Conservation (phyloP, 345 rosid genomes). For the Cardamine occulta region DNA sequence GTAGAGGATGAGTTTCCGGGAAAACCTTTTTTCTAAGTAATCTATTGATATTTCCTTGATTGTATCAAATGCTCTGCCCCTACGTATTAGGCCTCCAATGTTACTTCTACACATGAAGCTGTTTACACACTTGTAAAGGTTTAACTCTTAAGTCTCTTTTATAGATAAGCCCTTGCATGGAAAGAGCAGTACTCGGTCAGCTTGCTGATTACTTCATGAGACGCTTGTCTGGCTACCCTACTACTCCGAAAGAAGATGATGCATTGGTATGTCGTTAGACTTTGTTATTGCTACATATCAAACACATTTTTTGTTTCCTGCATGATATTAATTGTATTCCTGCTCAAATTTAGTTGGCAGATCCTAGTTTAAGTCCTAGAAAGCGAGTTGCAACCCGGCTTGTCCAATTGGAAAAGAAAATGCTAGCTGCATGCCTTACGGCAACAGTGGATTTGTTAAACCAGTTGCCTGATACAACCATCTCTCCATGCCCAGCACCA, state of each 20-base stretch:
- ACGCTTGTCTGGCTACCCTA: constrained; percentile 79
- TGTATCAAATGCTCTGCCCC: background rate
- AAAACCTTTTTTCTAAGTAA: background rate
- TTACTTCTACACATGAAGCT: constrained; percentile 5
- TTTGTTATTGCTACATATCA: background rate
- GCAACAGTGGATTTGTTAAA: constrained; percentile 61
- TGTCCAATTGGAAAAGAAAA: constrained; percentile 86
- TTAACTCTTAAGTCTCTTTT: constrained; percentile 21
- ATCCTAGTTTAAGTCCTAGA: constrained; percentile 69
- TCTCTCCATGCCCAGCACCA: constrained; percentile 92
- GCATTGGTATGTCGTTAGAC: constrained; percentile 53
- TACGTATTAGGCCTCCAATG: constrained; percentile 4
- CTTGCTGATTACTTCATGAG: constrained; percentile 75
- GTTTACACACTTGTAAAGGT: constrained; percentile 14
- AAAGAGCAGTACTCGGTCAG: constrained; percentile 86
- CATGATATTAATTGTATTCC: constrained; percentile 20
- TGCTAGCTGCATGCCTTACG: constrained; percentile 75
- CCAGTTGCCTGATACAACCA: constrained; percentile 71
- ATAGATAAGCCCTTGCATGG: constrained; percentile 95
- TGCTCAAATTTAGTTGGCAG: constrained; percentile 65
- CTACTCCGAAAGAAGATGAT: constrained; percentile 83
- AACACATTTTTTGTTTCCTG: background rate
- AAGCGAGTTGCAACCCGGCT: constrained; percentile 92
- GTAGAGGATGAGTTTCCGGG: constrained; percentile 38
- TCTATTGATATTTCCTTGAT: constrained; percentile 27